These are phyloP conservation scores for Peronospora farinosa DNA, from an alignment of 352 stramenopile species.

Conservation along the genomic window DNA sequence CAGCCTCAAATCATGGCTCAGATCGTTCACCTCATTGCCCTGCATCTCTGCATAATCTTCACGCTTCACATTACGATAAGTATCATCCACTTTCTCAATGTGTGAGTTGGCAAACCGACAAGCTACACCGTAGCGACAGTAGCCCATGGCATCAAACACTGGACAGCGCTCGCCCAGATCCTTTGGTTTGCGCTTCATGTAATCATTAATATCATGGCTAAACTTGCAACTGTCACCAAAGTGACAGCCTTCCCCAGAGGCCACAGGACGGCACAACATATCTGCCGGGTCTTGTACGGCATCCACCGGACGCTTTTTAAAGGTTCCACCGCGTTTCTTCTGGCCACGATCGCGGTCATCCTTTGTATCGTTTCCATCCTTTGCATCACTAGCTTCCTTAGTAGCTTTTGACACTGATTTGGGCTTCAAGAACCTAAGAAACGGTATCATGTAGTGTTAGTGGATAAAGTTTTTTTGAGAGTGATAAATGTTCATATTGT, in stretches of 20 bases:
- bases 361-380: conserved; percentile 2
- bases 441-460: not conserved
- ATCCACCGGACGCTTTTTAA: conserved; percentile 84
- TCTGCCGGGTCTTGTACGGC: conserved; percentile 54
- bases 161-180: conserved; percentile 74
- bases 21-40: conserved; percentile 68
- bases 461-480: not conserved
- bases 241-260: conserved; percentile 50
- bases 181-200: conserved; percentile 82
- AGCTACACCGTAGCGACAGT: conserved; percentile 89
- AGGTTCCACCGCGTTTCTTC: conserved; percentile 54
- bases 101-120: conserved; percentile 89
- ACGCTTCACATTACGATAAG: conserved; percentile 41
- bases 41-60: conserved; percentile 24
- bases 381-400: not conserved
- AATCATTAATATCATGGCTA: conserved; percentile 75
- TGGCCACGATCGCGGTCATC: conserved; percentile 16
- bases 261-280: conserved; percentile 57
- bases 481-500: conserved; percentile 1
- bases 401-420: conserved; percentile 19
- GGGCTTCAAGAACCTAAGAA: conserved; percentile 60
- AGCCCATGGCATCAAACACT: conserved; percentile 74
- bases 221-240: conserved; percentile 84
- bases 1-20: conserved; percentile 76
- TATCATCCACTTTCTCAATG: conserved; percentile 53